Evolutionary conservation across 345 rosid species (phyloP).

Genomic region (Lepidium aucheri): DNA sequence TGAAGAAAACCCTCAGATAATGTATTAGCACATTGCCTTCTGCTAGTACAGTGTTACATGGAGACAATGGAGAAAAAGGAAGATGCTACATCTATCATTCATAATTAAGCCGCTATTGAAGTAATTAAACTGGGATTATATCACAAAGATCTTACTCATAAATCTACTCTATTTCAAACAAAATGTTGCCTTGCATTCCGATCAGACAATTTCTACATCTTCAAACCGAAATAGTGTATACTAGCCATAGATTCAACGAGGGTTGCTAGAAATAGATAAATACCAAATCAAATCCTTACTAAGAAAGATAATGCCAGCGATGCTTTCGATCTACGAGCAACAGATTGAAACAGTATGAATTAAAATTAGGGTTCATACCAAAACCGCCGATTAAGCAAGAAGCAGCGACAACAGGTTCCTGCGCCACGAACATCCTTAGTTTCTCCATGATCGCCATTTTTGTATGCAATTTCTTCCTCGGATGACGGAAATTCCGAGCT

Average conservation of each 20-base stretch:
- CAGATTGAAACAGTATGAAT: not conserved
- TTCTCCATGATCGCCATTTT: constrained; percentile 82
- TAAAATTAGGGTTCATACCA: constrained; percentile 36
- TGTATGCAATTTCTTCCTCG: not conserved
- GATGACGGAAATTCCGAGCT: not conserved
- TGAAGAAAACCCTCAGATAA: not conserved
- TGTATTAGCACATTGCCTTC: not conserved
- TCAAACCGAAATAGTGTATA: not conserved
- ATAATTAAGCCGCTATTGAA: not conserved
- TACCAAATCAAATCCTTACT: not conserved
- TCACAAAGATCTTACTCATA: not conserved
- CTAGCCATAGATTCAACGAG: not conserved
- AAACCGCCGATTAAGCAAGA: constrained; percentile 81
- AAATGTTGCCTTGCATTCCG: not conserved
- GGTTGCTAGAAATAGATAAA: not conserved
- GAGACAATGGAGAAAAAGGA: not conserved
- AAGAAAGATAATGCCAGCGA: not conserved
- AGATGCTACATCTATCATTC: not conserved
- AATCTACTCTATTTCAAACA: not conserved
- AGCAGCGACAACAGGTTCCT: constrained; percentile 88
- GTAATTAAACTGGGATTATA: not conserved
- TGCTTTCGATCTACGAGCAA: not conserved
- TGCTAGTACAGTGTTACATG: not conserved
- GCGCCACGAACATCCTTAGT: constrained; percentile 75
- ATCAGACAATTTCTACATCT: not conserved